Conservation (phyloP, 2,329 filamentous ascomycete species). For the Colletotrichum costaricense region DNA sequence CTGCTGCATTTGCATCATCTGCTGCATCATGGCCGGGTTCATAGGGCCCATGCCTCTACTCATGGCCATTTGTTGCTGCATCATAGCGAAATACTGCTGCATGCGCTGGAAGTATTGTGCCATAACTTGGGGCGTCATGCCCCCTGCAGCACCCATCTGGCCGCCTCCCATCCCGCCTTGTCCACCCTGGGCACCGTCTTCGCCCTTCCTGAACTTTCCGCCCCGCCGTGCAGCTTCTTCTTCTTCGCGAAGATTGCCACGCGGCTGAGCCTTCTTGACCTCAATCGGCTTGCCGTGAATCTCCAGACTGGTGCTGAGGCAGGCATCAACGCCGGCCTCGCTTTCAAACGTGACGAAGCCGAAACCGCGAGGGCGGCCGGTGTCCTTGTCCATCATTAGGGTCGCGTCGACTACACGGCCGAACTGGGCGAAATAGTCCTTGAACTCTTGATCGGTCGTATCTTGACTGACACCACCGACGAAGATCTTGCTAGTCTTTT, state of each 20-base stretch:
- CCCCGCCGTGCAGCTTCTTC: slow-evolving; percentile 76
- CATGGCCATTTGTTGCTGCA: slow-evolving; percentile 94
- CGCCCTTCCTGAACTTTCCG: slow-evolving; percentile 68
- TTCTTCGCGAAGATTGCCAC: slow-evolving; percentile 93
- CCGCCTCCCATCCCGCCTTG: slow-evolving; percentile 48
- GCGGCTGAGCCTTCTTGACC: slow-evolving; percentile 96
- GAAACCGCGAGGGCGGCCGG: slow-evolving; percentile 94
- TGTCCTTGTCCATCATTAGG: slow-evolving; percentile 99
- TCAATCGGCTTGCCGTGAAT: slow-evolving; percentile 98
- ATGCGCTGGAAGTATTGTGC: slow-evolving; percentile 98
- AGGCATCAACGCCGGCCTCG: slow-evolving; percentile 93
- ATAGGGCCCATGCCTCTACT: slow-evolving; percentile 74
- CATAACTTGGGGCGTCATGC: slow-evolving; percentile 97
- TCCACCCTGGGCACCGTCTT: slow-evolving; percentile 48
- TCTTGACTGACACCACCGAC: slow-evolving; percentile 98
- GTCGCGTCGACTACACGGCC: slow-evolving; percentile 97
- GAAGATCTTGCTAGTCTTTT: slow-evolving; percentile 98
- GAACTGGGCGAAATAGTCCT: slow-evolving; percentile 96
- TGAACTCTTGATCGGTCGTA: slow-evolving; percentile 95
- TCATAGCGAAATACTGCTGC: slow-evolving; percentile 96
- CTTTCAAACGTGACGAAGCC: slow-evolving; percentile 99
- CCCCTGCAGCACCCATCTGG: slow-evolving; percentile 60
- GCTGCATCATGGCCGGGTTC: slow-evolving; percentile 82
- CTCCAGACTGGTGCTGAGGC: slow-evolving; percentile 84
- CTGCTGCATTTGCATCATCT: slow-evolving; percentile 80